Evolutionary conservation across 1,139 yeast genomes (phyloP).

Genomic region (Geotrichum siamense): DNA sequence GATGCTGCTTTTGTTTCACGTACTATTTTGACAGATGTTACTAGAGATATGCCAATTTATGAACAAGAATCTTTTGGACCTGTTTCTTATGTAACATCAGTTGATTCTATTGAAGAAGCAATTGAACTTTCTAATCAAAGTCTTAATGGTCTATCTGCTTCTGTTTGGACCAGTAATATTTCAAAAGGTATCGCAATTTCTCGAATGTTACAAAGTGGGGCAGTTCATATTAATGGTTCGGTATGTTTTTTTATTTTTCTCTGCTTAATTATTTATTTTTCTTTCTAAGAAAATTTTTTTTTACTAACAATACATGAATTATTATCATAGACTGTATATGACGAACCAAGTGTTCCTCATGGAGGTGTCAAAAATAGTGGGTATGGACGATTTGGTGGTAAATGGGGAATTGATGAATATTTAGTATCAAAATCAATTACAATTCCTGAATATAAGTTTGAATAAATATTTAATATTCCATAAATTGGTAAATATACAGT

Average conservation of each 20-base stretch:
- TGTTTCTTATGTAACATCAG: constrained; percentile 37
- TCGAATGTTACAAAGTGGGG: constrained; percentile 39
- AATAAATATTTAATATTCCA: too few relatives aligned
- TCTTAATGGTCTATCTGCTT: constrained; percentile 41
- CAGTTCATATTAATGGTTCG: constrained; percentile 46
- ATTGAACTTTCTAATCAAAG: constrained; percentile 33
- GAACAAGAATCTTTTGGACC: constrained; percentile 46
- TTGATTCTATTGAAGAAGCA: constrained; percentile 28
- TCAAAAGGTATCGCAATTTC: constrained; percentile 38
- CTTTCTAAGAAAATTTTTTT: neutral
- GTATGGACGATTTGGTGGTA: constrained; percentile 45
- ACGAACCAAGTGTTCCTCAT: constrained; percentile 48
- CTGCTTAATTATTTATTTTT: neutral
- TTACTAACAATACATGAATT: neutral
- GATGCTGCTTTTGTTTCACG: constrained; percentile 26
- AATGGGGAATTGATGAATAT: constrained; percentile 47
- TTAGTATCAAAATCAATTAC: constrained; percentile 39
- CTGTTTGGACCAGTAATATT: constrained; percentile 42
- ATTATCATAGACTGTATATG: constrained; percentile 37
- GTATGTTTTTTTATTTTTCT: constrained; percentile 22
- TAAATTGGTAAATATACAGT: too few relatives aligned
- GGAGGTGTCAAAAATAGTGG: constrained; percentile 52
- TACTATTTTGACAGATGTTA: constrained; percentile 37
- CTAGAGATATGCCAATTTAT: constrained; percentile 35
- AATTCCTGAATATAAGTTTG: constrained; percentile 11